A percentile compares a stretch with the other conserved stretches of the same genome.
These are phyloP conservation scores for Penicillium sp. DNA, from an alignment of 2,329 filamentous ascomycete genomes.

Conservation along the genomic window DNA sequence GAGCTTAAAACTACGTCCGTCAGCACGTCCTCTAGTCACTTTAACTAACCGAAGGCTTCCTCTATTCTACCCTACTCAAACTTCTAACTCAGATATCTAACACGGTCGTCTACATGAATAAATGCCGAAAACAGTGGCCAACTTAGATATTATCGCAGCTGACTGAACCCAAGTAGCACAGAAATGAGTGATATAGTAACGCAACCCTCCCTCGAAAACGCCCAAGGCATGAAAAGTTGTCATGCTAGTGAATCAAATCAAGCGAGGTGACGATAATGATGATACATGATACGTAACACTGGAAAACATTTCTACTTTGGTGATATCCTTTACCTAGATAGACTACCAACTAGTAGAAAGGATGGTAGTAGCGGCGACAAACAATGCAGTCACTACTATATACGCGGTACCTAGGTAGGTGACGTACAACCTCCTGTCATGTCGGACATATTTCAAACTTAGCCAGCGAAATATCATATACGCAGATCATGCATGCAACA, in stretches of 20 bases:
- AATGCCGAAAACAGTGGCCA: background rate
- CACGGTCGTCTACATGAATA: background rate
- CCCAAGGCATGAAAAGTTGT: too few relatives aligned
- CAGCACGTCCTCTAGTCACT: too few relatives aligned
- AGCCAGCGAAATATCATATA: background rate
- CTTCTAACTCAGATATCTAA: background rate
- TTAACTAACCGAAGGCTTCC: background rate
- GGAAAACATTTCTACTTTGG: too few relatives aligned
- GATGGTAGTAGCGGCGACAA: too few relatives aligned
- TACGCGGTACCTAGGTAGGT: too few relatives aligned
- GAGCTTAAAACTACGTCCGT: background rate
- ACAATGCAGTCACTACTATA: too few relatives aligned
- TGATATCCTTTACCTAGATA: too few relatives aligned
- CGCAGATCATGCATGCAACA: background rate
- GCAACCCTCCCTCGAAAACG: too few relatives aligned
- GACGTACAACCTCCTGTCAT: background rate
- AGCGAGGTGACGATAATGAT: too few relatives aligned
- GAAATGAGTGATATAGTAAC: background rate
- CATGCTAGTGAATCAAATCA: too few relatives aligned
- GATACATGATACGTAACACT: too few relatives aligned
- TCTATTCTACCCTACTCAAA: background rate
- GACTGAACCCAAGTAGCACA: background rate
- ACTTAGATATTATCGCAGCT: background rate
- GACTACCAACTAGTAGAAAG: too few relatives aligned
- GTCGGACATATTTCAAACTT: background rate